Percentiles rank a stretch among this genome's conserved stretches.
These are phyloP conservation scores for Fusarium euwallaceae DNA, from an alignment of 2,329 filamentous ascomycete species.

Conservation along the genomic window DNA sequence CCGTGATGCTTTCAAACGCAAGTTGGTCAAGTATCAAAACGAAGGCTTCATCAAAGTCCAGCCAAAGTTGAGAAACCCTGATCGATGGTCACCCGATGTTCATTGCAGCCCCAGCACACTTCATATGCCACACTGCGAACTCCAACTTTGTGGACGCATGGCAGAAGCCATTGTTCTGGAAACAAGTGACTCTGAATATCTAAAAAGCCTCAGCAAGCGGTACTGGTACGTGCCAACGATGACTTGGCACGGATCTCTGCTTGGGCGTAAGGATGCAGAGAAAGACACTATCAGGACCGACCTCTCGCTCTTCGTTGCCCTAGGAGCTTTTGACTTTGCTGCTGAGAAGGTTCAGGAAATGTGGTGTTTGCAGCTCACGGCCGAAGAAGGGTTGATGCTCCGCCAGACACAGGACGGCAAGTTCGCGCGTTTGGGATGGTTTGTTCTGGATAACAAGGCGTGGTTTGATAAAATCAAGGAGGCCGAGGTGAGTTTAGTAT, in stretches of 20 bases:
- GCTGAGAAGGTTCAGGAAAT: neutral
- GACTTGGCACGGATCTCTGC: neutral
- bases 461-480: constrained; percentile 5
- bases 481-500: neutral
- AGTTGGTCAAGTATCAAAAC: neutral
- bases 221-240: neutral
- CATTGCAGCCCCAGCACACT: neutral
- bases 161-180: constrained; percentile 2
- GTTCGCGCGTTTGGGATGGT: constrained; percentile 12
- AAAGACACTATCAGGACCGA: neutral
- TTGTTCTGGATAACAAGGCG: neutral
- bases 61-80: neutral
- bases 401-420: neutral
- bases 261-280: neutral
- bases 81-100: neutral
- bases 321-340: constrained; percentile 12
- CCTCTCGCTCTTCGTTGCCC: neutral
- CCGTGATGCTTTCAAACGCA: neutral
- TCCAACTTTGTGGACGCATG: constrained; percentile 8
- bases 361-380: constrained; percentile 8
- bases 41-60: neutral
- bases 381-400: constrained; percentile 10
- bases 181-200: neutral
- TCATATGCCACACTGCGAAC: constrained; percentile 23
- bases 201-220: neutral